phyloP scores from a whole-genome alignment of 1,139 yeast genomes.

The Protomyces inouyei region DNA sequence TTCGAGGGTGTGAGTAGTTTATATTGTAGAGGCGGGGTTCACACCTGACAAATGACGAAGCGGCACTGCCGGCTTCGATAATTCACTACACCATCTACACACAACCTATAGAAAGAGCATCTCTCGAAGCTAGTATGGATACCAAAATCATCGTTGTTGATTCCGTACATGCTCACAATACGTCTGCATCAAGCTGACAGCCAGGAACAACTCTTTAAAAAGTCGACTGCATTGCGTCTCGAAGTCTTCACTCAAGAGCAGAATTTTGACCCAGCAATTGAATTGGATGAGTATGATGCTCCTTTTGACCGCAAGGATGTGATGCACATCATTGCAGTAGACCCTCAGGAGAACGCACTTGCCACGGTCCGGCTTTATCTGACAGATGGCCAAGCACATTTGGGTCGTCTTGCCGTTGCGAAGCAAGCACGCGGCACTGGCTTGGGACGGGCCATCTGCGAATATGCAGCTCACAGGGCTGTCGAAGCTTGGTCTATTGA shows the following conservation, averaged over 20 bases:
- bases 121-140: background rate
- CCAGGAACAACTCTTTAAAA: conserved; percentile 1
- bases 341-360: background rate
- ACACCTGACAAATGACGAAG: too few relatives aligned
- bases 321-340: conserved; percentile 10
- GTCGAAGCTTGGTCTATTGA: background rate
- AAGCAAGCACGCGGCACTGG: conserved; percentile 10
- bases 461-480: conserved; percentile 1
- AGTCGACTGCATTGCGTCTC: conserved; percentile 2
- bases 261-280: conserved; percentile 7
- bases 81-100: too few relatives aligned
- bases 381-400: background rate
- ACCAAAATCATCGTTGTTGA: background rate
- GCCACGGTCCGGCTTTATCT: conserved; percentile 12
- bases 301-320: conserved; percentile 5
- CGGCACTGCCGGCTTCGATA: too few relatives aligned
- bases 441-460: background rate
- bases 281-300: conserved; percentile 12
- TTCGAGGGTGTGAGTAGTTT: too few relatives aligned
- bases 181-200: background rate
- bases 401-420: conserved; percentile 20
- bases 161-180: background rate
- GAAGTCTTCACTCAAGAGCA: conserved; percentile 21
- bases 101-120: background rate
- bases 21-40: too few relatives aligned